A percentile compares a stretch with the other conserved stretches of the same genome.
phyloP scores from a whole-genome alignment of 2,329 filamentous ascomycete genomes.

The Penicillium digitatum region DNA sequence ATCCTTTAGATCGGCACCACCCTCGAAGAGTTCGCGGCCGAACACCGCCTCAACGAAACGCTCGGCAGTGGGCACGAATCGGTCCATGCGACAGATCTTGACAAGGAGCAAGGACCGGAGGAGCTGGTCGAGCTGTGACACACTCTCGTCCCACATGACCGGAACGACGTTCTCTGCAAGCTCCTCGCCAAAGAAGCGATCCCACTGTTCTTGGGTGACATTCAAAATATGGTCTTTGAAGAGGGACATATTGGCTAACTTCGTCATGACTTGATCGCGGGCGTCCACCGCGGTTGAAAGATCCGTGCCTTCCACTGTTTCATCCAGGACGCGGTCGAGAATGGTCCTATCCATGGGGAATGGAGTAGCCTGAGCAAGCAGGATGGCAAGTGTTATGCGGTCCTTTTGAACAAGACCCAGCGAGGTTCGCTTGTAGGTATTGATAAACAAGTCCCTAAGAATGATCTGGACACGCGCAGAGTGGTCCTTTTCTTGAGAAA shows the following conservation, averaged over 20 bases:
- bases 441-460: slow-evolving; percentile 84
- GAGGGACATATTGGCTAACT: slow-evolving; percentile 64
- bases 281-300: slow-evolving; percentile 65
- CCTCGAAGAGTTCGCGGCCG: slow-evolving; percentile 74
- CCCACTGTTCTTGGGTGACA: slow-evolving; percentile 65
- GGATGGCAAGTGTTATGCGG: slow-evolving; percentile 86
- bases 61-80: slow-evolving; percentile 89
- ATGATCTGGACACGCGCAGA: slow-evolving; percentile 82
- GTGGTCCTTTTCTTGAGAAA: slow-evolving; percentile 68
- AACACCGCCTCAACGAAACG: slow-evolving; percentile 86
- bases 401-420: slow-evolving; percentile 90
- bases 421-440: slow-evolving; percentile 88
- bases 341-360: slow-evolving; percentile 90
- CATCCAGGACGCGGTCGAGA: slow-evolving; percentile 81
- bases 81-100: slow-evolving; percentile 91
- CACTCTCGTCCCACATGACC: slow-evolving; percentile 63
- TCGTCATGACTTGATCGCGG: slow-evolving; percentile 64
- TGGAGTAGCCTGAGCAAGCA: slow-evolving; percentile 91
- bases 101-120: slow-evolving; percentile 82
- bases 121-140: slow-evolving; percentile 66
- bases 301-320: slow-evolving; percentile 69
- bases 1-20: slow-evolving; percentile 77
- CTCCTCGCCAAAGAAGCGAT: slow-evolving; percentile 78
- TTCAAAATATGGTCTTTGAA: slow-evolving; percentile 69
- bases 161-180: slow-evolving; percentile 82